A percentile compares a stretch with the other conserved stretches of the same genome.
phyloP scores from a whole-genome alignment of 2,329 filamentous ascomycete species.

The Claviceps sorghi region DNA sequence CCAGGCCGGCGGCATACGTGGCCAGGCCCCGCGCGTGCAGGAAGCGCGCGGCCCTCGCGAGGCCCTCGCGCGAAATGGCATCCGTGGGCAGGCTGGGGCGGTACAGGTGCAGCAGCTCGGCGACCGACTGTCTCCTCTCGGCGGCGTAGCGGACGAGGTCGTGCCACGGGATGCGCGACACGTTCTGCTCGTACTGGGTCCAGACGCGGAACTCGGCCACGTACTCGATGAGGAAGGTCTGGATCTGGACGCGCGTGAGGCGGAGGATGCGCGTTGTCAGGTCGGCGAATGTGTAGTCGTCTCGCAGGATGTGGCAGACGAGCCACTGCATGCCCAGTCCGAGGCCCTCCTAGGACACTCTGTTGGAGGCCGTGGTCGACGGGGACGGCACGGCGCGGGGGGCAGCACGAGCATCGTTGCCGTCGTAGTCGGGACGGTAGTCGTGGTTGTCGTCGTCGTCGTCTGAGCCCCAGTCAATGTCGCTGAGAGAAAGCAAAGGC shows the following conservation, averaged over 20 bases:
- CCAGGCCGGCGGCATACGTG: conserved; percentile 4
- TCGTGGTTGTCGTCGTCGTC: not conserved
- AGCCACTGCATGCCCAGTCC: conserved; percentile 13
- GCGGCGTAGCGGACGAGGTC: conserved; percentile 5
- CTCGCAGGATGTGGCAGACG: conserved; percentile 12
- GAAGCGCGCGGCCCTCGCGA: conserved; percentile 9
- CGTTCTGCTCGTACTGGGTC: conserved; percentile 8
- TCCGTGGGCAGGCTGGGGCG: conserved; percentile 15
- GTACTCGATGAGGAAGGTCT: conserved; percentile 12
- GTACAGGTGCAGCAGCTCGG: conserved; percentile 6
- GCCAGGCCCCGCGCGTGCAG: conserved; percentile 5
- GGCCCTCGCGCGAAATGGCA: conserved; percentile 6
- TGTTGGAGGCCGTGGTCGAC: not conserved
- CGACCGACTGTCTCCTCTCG: conserved; percentile 4
- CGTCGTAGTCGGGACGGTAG: not conserved
- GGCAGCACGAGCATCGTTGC: not conserved
- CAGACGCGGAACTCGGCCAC: conserved; percentile 9
- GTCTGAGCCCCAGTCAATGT: conserved; percentile 8
- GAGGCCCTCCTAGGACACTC: conserved; percentile 12
- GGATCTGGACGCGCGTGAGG: conserved; percentile 10
- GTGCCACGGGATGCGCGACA: conserved; percentile 6
- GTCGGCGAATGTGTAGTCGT: conserved; percentile 10
- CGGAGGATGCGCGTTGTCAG: conserved; percentile 8
- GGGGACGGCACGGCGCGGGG: not conserved
- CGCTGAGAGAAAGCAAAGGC: not conserved